Evolutionary conservation across 2,329 filamentous ascomycete genomes (phyloP).

Genomic region (Paradendryphiella salina): DNA sequence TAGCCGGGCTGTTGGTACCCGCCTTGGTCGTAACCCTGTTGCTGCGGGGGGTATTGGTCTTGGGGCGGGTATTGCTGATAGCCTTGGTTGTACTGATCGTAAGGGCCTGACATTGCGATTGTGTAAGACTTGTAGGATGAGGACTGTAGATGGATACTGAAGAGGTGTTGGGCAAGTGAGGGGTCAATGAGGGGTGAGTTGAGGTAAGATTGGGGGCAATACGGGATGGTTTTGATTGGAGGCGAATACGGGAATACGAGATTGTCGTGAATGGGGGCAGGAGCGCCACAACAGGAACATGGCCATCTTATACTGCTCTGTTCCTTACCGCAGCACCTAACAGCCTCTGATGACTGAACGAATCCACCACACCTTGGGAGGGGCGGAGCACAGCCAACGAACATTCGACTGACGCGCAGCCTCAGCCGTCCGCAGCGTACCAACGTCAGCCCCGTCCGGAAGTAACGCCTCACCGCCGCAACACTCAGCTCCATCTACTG

Average conservation of each 20-base stretch:
- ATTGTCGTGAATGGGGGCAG: conserved; percentile 16
- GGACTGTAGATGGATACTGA: neutral
- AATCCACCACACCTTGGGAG: conserved; percentile 20
- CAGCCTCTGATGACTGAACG: conserved; percentile 32
- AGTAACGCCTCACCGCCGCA: conserved; percentile 19
- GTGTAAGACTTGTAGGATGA: conserved; percentile 9
- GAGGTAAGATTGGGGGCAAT: conserved; percentile 18
- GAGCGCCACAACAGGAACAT: conserved; percentile 11
- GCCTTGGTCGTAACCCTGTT: conserved; percentile 39
- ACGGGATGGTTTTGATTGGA: too few relatives aligned
- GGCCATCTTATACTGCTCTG: conserved; percentile 22
- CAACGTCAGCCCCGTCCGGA: conserved; percentile 9
- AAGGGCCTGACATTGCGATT: conserved; percentile 56
- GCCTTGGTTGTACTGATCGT: conserved; percentile 51
- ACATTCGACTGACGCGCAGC: conserved; percentile 37
- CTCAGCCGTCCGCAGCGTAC: conserved; percentile 25
- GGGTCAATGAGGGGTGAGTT: conserved; percentile 19
- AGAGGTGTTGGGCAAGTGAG: conserved; percentile 11
- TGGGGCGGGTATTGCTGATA: conserved; percentile 46
- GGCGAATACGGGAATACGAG: conserved; percentile 9
- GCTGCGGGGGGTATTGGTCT: conserved; percentile 35
- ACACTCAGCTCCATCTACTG: too few relatives aligned
- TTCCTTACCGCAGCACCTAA: conserved; percentile 22
- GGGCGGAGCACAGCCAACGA: conserved; percentile 36
- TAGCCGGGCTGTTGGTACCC: conserved; percentile 37